Conservation (phyloP, 177 flowering plant genomes). For the Vitis hybrid region DNA sequence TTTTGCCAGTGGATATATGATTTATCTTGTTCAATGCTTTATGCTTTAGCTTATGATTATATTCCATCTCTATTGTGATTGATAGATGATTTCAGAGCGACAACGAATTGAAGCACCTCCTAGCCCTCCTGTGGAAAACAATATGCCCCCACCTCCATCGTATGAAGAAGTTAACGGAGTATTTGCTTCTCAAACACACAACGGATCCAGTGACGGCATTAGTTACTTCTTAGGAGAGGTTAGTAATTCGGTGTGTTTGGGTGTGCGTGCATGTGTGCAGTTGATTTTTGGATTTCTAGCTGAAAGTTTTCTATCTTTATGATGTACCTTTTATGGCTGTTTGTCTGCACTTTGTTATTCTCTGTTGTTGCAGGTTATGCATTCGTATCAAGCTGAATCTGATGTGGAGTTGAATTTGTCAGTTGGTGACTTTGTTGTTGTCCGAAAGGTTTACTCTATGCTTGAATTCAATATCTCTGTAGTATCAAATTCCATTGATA, state of each 20-base stretch:
- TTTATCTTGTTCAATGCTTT: neutral
- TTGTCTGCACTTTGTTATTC: neutral
- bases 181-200: constrained; percentile 51
- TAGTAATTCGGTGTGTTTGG: neutral
- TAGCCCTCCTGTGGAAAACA: constrained; percentile 39
- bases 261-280: no score
- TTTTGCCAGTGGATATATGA: neutral
- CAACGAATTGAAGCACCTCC: constrained; percentile 85
- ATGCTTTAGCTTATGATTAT: constrained; percentile 7
- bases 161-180: constrained; percentile 74
- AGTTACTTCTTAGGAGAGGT: constrained; percentile 88
- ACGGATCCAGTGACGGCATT: constrained; percentile 57
- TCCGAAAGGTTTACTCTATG: constrained; percentile 62
- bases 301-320: neutral
- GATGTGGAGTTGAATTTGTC: constrained; percentile 81
- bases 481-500: neutral
- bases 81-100: constrained; percentile 81
- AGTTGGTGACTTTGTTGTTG: constrained; percentile 83
- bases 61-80: neutral
- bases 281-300: no score
- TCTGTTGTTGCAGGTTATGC: constrained; percentile 52
- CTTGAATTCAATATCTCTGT: neutral
- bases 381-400: constrained; percentile 69
- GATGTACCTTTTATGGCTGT: neutral
- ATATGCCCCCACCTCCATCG: constrained; percentile 78